phyloP scores from a whole-genome alignment of 192 early-diverging fungal genomes.

The Chytriomyces confervae region DNA sequence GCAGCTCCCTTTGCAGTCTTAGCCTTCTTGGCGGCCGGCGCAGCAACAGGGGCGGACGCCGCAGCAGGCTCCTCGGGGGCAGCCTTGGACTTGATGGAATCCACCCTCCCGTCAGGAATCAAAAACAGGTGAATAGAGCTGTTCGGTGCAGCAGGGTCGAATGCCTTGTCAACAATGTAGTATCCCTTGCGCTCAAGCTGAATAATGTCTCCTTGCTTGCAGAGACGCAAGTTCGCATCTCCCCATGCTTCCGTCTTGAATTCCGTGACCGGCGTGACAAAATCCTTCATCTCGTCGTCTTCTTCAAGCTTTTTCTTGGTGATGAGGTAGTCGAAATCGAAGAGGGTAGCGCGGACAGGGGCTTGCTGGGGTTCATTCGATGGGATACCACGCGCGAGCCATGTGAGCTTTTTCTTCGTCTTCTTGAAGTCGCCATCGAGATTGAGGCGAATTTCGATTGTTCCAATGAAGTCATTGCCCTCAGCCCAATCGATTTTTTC shows the following conservation, averaged over 20 bases:
- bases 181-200: constrained; percentile 98
- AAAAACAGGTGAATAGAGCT: constrained; percentile 72
- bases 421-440: constrained; percentile 96
- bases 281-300: constrained; percentile 81
- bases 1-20: constrained; percentile 38
- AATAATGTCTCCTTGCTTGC: constrained; percentile 77
- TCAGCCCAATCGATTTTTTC: constrained; percentile 67
- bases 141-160: constrained; percentile 52
- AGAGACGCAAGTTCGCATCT: constrained; percentile 52
- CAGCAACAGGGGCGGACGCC: constrained; percentile 16
- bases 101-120: constrained; percentile 93
- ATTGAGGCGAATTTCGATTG: constrained; percentile 75
- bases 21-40: constrained; percentile 6
- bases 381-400: constrained; percentile 67
- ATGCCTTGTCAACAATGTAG: constrained; percentile 84
- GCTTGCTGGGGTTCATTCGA: constrained; percentile 61
- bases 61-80: constrained; percentile 26
- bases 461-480: constrained; percentile 58
- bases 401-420: constrained; percentile 99
- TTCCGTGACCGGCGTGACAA: constrained; percentile 83
- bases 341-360: constrained; percentile 69
- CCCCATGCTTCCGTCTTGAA: constrained; percentile 67
- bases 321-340: constrained; percentile 97
- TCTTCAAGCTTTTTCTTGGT: constrained; percentile 98
- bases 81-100: constrained; percentile 52